Evolutionary conservation across 169 alveolate genomes (phyloP).

Genomic region (Cryptosporidium sp.): DNA sequence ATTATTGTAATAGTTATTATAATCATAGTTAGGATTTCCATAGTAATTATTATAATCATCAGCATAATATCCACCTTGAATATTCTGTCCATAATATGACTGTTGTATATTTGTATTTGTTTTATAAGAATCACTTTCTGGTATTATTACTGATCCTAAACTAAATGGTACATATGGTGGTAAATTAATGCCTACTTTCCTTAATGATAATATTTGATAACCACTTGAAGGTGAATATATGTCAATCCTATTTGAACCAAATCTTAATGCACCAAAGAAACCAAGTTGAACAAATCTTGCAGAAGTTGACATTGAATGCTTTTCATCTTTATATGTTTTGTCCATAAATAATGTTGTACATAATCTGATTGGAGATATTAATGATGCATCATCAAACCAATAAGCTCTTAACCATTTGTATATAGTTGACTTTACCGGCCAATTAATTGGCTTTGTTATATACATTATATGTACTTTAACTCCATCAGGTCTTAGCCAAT

Average conservation of each 20-base stretch:
- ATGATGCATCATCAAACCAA: constrained; percentile 81
- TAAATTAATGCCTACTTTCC: constrained; percentile 68
- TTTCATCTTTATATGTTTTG: constrained; percentile 77
- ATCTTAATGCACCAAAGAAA: constrained; percentile 80
- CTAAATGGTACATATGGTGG: constrained; percentile 76
- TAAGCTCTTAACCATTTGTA: constrained; percentile 76
- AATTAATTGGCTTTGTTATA: constrained; percentile 56
- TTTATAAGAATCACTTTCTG: constrained; percentile 42
- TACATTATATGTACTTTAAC: constrained; percentile 71
- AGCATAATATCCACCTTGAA: neutral
- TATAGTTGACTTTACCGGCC: constrained; percentile 77
- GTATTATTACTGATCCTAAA: constrained; percentile 57
- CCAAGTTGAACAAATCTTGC: constrained; percentile 81
- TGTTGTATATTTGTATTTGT: constrained; percentile 11
- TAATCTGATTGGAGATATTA: constrained; percentile 76
- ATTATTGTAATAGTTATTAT: neutral
- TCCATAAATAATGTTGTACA: constrained; percentile 80
- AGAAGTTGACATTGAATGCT: constrained; percentile 76
- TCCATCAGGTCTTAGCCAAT: constrained; percentile 80
- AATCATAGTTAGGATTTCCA: neutral
- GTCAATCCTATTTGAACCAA: constrained; percentile 80
- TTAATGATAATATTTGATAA: constrained; percentile 71
- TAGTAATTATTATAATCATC: constrained; percentile 7
- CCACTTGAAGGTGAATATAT: constrained; percentile 80
- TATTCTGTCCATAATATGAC: neutral